These are phyloP conservation scores for Epipyxis sp. DNA, from an alignment of 108 stramenopile species.

Conservation along the genomic window DNA sequence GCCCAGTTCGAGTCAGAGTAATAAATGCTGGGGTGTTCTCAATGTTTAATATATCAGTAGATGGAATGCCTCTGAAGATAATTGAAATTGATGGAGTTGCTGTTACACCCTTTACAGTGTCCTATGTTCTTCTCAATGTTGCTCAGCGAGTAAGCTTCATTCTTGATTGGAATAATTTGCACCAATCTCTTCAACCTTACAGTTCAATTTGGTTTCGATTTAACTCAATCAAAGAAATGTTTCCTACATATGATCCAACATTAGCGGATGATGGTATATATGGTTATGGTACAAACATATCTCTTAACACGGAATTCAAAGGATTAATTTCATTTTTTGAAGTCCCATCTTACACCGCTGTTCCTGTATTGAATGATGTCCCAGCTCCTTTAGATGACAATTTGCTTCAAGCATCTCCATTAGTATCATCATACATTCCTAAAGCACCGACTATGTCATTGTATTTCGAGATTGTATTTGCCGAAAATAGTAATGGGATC, in stretches of 20 bases:
- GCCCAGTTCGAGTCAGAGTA: not conserved
- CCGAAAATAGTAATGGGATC: no score
- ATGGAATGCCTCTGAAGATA: constrained; percentile 1
- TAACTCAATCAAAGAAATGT: not conserved
- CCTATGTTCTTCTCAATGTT: not conserved
- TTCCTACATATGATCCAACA: not conserved
- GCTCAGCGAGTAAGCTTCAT: constrained; percentile 1
- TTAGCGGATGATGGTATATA: not conserved
- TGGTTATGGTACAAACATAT: not conserved
- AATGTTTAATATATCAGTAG: not conserved
- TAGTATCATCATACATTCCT: no score
- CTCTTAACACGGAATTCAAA: not conserved
- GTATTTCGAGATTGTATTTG: no score
- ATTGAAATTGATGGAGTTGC: not conserved
- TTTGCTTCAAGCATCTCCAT: no score
- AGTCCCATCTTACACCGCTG: no score
- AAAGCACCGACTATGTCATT: no score
- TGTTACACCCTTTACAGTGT: not conserved
- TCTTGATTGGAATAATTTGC: not conserved
- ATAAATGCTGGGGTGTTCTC: not conserved
- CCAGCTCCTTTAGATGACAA: no score
- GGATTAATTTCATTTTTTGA: not conserved
- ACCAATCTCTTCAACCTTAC: not conserved
- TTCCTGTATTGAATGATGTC: no score
- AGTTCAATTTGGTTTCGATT: not conserved